A percentile compares a stretch with the other conserved stretches of the same genome.
Conservation (phyloP, 164 flowering plant genomes). For the Sextonia rubra region DNA sequence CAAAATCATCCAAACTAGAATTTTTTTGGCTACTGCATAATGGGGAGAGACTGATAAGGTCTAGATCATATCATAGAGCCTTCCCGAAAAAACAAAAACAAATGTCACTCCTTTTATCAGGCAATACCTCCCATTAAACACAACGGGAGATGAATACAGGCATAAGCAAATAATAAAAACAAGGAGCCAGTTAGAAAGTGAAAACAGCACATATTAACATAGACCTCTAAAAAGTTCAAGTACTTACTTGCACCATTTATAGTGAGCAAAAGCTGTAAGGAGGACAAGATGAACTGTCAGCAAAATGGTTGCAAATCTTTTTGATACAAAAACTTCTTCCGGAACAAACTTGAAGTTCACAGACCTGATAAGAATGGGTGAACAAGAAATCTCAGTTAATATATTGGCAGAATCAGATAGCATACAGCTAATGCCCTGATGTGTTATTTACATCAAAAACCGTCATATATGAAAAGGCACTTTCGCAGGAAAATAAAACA, state of each 20-base stretch:
- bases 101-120: background rate
- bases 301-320: conserved; percentile 63
- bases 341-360: conserved; percentile 95
- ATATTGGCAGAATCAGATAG: too few species aligned
- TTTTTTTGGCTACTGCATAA: too few species aligned
- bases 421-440: background rate
- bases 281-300: conserved; percentile 61
- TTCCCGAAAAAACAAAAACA: too few species aligned
- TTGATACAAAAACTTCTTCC: conserved; percentile 72
- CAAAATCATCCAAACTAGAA: too few species aligned
- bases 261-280: conserved; percentile 64
- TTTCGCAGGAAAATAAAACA: background rate
- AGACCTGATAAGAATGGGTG: conserved; percentile 53
- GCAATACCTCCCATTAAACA: background rate
- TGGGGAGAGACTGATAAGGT: too few species aligned
- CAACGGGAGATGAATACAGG: background rate
- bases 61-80: too few species aligned
- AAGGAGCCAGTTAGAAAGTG: background rate
- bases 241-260: conserved; percentile 91
- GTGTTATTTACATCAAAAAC: background rate
- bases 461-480: background rate
- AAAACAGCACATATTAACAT: background rate
- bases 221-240: background rate
- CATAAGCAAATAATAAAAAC: background rate
- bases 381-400: conserved; percentile 1